These are phyloP conservation scores for Erythrophleum ivorense DNA, from an alignment of 331 rosid genomes.

Conservation along the genomic window DNA sequence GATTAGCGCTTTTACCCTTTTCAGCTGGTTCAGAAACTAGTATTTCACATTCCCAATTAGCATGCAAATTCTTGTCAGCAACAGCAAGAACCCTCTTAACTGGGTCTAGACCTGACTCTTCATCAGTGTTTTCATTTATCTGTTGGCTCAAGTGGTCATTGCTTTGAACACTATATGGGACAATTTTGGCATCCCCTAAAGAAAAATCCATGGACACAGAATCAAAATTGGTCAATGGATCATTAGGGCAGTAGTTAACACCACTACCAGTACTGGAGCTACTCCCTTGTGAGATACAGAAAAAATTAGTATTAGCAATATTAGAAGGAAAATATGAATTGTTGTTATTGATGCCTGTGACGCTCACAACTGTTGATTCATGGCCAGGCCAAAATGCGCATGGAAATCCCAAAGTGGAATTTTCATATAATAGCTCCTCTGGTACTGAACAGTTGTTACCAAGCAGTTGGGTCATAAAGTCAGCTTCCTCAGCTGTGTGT, in stretches of 20 bases:
- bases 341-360: constrained; percentile 43
- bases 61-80: constrained; percentile 39
- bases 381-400: constrained; percentile 34
- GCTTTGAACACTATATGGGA: constrained; percentile 8
- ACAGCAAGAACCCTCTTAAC: constrained; percentile 30
- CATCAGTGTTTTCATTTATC: constrained; percentile 40
- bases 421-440: constrained; percentile 42
- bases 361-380: constrained; percentile 47
- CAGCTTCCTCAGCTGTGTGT: constrained; percentile 69
- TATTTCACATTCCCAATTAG: constrained; percentile 28
- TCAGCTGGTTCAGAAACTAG: constrained; percentile 36
- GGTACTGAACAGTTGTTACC: constrained; percentile 38
- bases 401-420: constrained; percentile 49
- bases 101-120: constrained; percentile 32
- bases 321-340: constrained; percentile 56
- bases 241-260: constrained; percentile 36
- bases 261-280: constrained; percentile 39
- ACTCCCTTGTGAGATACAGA: constrained; percentile 48
- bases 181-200: constrained; percentile 40
- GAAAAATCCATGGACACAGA: constrained; percentile 35
- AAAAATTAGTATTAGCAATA: constrained; percentile 42
- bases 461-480: constrained; percentile 73
- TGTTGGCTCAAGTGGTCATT: constrained; percentile 1
- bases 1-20: constrained; percentile 32
- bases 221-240: constrained; percentile 37